A percentile compares a stretch with the other conserved stretches of the same genome.
Evolutionary conservation across 108 stramenopile species (phyloP).

Genomic region (Mediolabrus comicus): DNA sequence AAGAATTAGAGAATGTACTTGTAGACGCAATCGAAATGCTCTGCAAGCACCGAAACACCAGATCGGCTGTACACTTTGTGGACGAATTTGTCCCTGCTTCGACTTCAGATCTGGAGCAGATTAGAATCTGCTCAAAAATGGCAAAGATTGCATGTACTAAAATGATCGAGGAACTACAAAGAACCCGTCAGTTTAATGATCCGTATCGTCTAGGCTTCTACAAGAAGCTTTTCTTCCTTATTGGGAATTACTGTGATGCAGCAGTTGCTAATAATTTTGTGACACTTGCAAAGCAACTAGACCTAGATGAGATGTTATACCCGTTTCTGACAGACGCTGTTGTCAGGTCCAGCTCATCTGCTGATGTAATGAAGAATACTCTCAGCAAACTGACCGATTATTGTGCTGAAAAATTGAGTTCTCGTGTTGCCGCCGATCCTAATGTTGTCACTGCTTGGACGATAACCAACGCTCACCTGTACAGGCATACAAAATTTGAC

Average conservation of each 20-base stretch:
- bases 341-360: not conserved
- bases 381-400: not conserved
- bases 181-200: not conserved
- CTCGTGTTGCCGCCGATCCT: not conserved
- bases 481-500: not conserved
- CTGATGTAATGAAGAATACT: not conserved
- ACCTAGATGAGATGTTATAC: not conserved
- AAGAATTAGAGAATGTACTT: not conserved
- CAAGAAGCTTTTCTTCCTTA: not conserved
- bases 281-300: not conserved
- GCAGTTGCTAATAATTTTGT: not conserved
- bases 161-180: not conserved
- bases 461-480: not conserved
- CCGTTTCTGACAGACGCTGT: constrained; percentile 2
- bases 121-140: constrained; percentile 2
- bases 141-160: constrained; percentile 10
- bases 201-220: no score
- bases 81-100: not conserved
- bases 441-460: not conserved
- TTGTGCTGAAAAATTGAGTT: not conserved
- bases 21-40: constrained; percentile 3
- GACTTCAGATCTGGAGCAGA: not conserved
- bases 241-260: constrained; percentile 4
- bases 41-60: not conserved
- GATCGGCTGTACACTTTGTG: not conserved